phyloP scores from a whole-genome alignment of 768 basidiomycete genomes.

The Dentipellis sp. region DNA sequence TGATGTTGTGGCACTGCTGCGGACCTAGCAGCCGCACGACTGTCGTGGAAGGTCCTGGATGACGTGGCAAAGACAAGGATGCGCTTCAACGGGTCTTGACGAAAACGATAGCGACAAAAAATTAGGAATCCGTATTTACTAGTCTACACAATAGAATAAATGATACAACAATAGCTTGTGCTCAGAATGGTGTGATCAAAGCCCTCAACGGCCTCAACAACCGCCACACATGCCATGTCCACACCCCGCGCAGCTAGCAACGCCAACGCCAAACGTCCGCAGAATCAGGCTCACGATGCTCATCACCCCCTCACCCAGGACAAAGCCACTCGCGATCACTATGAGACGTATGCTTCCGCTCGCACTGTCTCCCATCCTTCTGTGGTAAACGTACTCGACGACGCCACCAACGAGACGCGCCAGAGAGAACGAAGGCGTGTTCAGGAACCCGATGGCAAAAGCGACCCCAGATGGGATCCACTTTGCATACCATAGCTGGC shows the following conservation, averaged over 20 bases:
- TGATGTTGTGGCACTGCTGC: neutral
- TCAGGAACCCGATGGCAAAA: slow-evolving; percentile 93
- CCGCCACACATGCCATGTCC: slow-evolving; percentile 62
- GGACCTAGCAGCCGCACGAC: neutral
- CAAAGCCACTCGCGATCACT: slow-evolving; percentile 90
- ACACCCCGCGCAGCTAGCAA: slow-evolving; percentile 84
- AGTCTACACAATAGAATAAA: neutral
- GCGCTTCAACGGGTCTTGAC: too few species aligned
- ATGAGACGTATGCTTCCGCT: slow-evolving; percentile 64
- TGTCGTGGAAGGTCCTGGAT: neutral
- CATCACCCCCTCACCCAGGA: slow-evolving; percentile 88
- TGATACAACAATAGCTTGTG: neutral
- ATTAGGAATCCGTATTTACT: neutral
- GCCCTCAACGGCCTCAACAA: slow-evolving; percentile 32
- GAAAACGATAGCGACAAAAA: neutral
- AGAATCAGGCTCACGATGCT: slow-evolving; percentile 74
- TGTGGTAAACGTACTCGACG: slow-evolving; percentile 62
- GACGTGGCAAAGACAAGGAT: too few species aligned
- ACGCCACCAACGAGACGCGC: slow-evolving; percentile 86
- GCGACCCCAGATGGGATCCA: slow-evolving; percentile 92
- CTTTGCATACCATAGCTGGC: slow-evolving; percentile 44
- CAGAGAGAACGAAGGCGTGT: slow-evolving; percentile 90
- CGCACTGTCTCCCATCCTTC: slow-evolving; percentile 32
- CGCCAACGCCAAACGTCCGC: slow-evolving; percentile 65
- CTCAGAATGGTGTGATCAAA: neutral